Conservation (phyloP, 139 green algal genomes). For the Chlorella vulgaris region DNA sequence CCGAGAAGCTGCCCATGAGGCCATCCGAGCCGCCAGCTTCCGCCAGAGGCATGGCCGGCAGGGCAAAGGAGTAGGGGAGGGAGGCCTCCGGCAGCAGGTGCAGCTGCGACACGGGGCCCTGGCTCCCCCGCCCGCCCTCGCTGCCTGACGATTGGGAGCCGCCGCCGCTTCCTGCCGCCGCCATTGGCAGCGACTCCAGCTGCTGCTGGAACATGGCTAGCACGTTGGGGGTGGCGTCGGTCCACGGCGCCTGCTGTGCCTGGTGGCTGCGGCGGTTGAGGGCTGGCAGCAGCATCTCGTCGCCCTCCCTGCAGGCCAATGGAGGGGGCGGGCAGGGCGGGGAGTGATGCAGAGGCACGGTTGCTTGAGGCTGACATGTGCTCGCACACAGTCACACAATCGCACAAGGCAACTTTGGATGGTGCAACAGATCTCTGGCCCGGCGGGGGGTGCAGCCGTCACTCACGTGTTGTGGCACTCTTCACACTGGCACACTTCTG, state of each 20-base stretch:
- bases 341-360: too few relatives aligned
- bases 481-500: constrained; percentile 85
- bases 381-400: too few relatives aligned
- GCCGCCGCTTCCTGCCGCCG: background rate
- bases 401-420: too few relatives aligned
- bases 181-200: background rate
- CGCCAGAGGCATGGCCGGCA: constrained; percentile 4
- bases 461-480: constrained; percentile 69
- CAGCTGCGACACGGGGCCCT: background rate
- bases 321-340: background rate
- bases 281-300: background rate
- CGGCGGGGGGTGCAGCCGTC: too few relatives aligned
- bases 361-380: too few relatives aligned
- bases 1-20: background rate
- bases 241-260: background rate
- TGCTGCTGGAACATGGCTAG: constrained; percentile 29
- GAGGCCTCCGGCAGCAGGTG: background rate
- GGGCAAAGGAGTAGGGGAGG: constrained; percentile 5
- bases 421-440: too few relatives aligned
- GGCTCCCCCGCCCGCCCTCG: background rate
- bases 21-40: background rate
- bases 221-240: constrained; percentile 6
- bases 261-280: background rate
- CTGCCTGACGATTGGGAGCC: background rate
- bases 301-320: background rate